Percentiles rank a stretch among this genome's conserved stretches.
Evolutionary conservation across 371 early-diverging fungal genomes (phyloP).

Genomic region (Actinomucor elegans): DNA sequence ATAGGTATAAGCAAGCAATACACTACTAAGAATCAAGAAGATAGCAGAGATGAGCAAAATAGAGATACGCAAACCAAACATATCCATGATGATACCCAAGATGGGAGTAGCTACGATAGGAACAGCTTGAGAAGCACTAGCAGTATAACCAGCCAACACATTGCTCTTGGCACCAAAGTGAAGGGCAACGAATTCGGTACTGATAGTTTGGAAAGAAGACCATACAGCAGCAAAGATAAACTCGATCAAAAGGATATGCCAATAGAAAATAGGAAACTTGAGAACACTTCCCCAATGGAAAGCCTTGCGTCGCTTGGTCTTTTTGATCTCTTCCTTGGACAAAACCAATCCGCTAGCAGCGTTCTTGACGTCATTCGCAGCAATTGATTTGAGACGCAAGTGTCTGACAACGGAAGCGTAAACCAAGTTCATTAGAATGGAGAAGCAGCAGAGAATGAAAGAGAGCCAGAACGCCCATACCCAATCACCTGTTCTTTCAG

Average conservation of each 20-base stretch:
- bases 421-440: conserved; percentile 58
- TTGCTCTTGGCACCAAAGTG: conserved; percentile 29
- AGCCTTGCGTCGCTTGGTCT: conserved; percentile 15
- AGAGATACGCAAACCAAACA: conserved; percentile 40
- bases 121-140: conserved; percentile 61
- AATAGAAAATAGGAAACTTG: conserved; percentile 41
- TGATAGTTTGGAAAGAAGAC: conserved; percentile 50
- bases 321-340: conserved; percentile 14
- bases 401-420: conserved; percentile 37
- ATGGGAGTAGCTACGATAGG: conserved; percentile 69
- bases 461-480: conserved; percentile 45
- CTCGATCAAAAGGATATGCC: conserved; percentile 39
- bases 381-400: conserved; percentile 16
- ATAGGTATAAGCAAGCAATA: conserved; percentile 34
- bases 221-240: conserved; percentile 48
- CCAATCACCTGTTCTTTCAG: conserved; percentile 32
- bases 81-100: conserved; percentile 61
- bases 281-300: conserved; percentile 31
- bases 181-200: conserved; percentile 35
- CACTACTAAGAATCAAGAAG: conserved; percentile 27
- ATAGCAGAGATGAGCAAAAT: conserved; percentile 26
- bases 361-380: background rate
- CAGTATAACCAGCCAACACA: conserved; percentile 46
- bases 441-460: conserved; percentile 41
- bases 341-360: conserved; percentile 1